Conservation (phyloP, 2,329 filamentous ascomycete genomes). For the Beauveria pseudobassiana region DNA sequence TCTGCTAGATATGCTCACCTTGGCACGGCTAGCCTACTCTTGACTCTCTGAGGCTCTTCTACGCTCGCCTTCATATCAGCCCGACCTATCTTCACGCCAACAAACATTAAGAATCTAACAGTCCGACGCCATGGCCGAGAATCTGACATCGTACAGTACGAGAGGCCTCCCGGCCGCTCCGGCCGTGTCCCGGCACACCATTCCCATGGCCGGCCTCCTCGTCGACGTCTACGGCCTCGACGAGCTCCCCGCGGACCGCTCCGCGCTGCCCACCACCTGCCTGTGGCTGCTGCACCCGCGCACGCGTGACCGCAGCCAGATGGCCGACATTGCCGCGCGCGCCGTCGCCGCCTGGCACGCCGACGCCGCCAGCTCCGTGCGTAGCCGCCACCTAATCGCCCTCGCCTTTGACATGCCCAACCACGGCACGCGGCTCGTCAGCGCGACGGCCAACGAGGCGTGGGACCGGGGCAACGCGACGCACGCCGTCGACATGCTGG, state of each 20-base stretch:
- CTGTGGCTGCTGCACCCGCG: slow-evolving; percentile 91
- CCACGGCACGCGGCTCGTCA: slow-evolving; percentile 68
- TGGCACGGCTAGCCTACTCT: neutral
- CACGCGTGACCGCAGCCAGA: slow-evolving; percentile 59
- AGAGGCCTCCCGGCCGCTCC: slow-evolving; percentile 32
- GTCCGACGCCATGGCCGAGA: neutral
- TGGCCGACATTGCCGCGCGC: slow-evolving; percentile 66
- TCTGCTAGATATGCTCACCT: no score
- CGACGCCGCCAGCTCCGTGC: slow-evolving; percentile 22
- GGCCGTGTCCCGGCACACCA: slow-evolving; percentile 53
- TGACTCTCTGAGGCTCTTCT: neutral
- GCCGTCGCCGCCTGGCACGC: slow-evolving; percentile 62
- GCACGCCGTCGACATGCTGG: slow-evolving; percentile 92
- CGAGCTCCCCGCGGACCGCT: slow-evolving; percentile 49
- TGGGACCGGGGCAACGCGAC: slow-evolving; percentile 73
- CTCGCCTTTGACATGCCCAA: slow-evolving; percentile 89
- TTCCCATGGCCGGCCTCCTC: slow-evolving; percentile 70
- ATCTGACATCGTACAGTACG: slow-evolving; percentile 21
- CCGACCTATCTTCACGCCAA: neutral
- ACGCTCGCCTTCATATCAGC: neutral
- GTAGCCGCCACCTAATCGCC: slow-evolving; percentile 59
- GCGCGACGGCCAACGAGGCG: slow-evolving; percentile 61
- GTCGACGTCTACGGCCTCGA: slow-evolving; percentile 74
- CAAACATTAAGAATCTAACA: neutral
- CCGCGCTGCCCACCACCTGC: slow-evolving; percentile 55